Conservation (phyloP, 805 yeast species). For the Wickerhamiella nectarea region DNA sequence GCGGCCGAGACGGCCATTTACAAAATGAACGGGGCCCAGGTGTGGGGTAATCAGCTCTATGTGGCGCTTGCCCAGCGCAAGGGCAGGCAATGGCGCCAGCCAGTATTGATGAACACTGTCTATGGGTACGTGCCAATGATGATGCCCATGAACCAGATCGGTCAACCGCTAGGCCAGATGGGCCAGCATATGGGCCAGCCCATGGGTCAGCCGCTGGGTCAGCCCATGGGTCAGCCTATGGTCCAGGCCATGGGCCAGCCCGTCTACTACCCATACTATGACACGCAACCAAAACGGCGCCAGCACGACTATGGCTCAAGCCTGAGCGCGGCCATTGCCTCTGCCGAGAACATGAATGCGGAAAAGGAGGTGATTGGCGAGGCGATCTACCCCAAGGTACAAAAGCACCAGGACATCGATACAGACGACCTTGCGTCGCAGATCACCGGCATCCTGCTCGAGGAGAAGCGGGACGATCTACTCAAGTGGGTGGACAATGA, state of each 20-base stretch:
- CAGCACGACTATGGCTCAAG: conserved; percentile 22
- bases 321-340: conserved; percentile 38
- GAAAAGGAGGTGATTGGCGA: conserved; percentile 50
- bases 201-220: too few relatives aligned
- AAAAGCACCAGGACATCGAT: conserved; percentile 61
- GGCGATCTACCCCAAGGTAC: conserved; percentile 76
- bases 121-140: conserved; percentile 9
- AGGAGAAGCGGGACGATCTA: conserved; percentile 75
- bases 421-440: conserved; percentile 79
- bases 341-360: conserved; percentile 32
- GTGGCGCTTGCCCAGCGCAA: conserved; percentile 72
- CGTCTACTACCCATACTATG: conserved; percentile 1
- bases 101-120: background rate
- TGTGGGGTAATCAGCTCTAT: conserved; percentile 38
- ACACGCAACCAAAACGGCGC: conserved; percentile 1
- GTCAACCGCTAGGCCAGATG: too few relatives aligned
- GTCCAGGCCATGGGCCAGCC: background rate
- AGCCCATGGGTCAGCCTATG: too few relatives aligned
- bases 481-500: conserved; percentile 75
- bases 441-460: conserved; percentile 91
- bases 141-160: conserved; percentile 9
- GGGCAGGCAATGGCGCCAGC: conserved; percentile 6
- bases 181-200: too few relatives aligned
- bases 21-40: conserved; percentile 42
- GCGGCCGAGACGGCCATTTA: conserved; percentile 59